Percentiles rank a stretch among this genome's conserved stretches.
phyloP scores from a whole-genome alignment of 495 filamentous ascomycete genomes.

The Chaetomium fimeti region DNA sequence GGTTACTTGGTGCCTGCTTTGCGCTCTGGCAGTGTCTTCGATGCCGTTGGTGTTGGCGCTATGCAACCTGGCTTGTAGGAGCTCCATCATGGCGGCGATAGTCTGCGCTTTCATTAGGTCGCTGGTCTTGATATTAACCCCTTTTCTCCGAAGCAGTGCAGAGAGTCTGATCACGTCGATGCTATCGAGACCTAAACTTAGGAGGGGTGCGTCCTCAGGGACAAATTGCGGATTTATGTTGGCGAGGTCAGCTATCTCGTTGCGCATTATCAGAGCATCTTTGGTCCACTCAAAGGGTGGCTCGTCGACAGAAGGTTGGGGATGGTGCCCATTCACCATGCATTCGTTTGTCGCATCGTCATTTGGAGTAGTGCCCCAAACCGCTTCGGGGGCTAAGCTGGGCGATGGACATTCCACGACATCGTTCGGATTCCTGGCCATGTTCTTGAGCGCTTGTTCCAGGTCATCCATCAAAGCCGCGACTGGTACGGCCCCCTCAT shows the following conservation, averaged over 20 bases:
- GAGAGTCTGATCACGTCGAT: conserved; percentile 69
- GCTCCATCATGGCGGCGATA: conserved; percentile 38
- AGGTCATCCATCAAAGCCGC: conserved; percentile 45
- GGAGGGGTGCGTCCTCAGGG: conserved; percentile 54
- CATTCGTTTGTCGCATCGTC: not conserved
- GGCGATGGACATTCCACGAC: not conserved
- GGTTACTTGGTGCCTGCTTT: not conserved
- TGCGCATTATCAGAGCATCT: conserved; percentile 49
- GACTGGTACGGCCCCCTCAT: conserved; percentile 39
- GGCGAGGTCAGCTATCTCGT: conserved; percentile 61
- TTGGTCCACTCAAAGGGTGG: conserved; percentile 54
- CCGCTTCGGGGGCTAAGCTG: not conserved
- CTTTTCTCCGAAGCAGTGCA: conserved; percentile 58
- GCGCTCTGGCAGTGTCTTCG: not conserved
- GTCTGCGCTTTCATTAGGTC: conserved; percentile 67
- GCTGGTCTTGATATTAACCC: conserved; percentile 62
- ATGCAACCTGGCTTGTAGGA: not conserved
- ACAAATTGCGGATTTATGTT: conserved; percentile 51
- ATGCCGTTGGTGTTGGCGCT: not conserved
- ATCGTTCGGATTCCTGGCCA: conserved; percentile 12
- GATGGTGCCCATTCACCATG: not conserved
- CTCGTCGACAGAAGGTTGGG: not conserved
- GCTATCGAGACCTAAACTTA: conserved; percentile 66
- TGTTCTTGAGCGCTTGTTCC: conserved; percentile 29
- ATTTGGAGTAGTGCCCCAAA: not conserved